Conservation (phyloP, 345 rosid species). For the Melaleuca alternifolia region DNA sequence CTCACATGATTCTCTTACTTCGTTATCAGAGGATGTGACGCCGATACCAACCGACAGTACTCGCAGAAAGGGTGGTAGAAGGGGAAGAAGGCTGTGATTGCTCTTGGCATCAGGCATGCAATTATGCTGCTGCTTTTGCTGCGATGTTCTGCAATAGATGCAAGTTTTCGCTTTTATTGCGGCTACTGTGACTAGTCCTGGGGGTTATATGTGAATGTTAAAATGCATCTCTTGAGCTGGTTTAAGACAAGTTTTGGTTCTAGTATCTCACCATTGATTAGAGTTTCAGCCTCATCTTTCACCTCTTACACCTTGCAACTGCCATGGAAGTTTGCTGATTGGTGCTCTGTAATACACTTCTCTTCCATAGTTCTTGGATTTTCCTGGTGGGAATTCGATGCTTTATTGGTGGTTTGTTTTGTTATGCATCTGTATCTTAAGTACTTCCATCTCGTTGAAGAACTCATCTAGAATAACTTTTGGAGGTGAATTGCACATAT, state of each 20-base stretch:
- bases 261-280: neutral
- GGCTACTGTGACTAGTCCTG: neutral
- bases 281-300: neutral
- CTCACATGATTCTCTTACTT: neutral
- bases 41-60: constrained; percentile 94
- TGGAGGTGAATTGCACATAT: neutral
- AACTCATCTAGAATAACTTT: neutral
- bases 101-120: neutral
- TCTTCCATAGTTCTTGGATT: neutral
- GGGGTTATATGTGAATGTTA: neutral
- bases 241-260: neutral
- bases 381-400: neutral
- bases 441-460: neutral
- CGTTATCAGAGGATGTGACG: constrained; percentile 74
- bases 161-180: neutral
- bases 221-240: neutral
- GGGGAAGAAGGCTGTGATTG: constrained; percentile 77
- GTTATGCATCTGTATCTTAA: neutral
- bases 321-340: neutral
- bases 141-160: neutral
- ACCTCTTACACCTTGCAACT: neutral
- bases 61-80: constrained; percentile 85
- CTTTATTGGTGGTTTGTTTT: neutral
- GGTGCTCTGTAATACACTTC: neutral
- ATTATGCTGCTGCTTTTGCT: neutral